These are phyloP conservation scores for Saccharomycopsis babjevae DNA, from an alignment of 805 yeast genomes.

Conservation along the genomic window DNA sequence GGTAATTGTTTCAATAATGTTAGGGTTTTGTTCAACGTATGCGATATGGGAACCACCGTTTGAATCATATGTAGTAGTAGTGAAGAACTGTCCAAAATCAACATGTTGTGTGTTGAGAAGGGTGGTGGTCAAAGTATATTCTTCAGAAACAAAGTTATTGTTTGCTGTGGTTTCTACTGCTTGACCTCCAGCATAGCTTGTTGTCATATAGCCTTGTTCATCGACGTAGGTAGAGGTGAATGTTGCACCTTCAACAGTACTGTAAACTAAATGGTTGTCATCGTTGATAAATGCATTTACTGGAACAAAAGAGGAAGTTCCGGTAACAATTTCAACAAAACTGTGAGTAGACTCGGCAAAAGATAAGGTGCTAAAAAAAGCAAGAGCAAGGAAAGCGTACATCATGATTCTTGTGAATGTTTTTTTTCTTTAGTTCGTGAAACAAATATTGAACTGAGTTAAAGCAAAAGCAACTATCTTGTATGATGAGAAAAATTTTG, in stretches of 20 bases:
- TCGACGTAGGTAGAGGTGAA: constrained; percentile 8
- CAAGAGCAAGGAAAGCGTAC: not conserved
- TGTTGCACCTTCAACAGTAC: constrained; percentile 11
- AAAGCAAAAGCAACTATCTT: too few species aligned
- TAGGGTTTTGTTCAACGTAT: constrained; percentile 8
- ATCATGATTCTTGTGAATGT: not conserved
- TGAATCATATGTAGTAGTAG: constrained; percentile 13
- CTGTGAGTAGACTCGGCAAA: constrained; percentile 1
- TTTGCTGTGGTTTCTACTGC: constrained; percentile 15
- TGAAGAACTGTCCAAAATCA: constrained; percentile 10
- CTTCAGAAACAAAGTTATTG: constrained; percentile 5
- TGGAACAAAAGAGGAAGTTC: constrained; percentile 13
- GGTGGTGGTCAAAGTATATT: constrained; percentile 13
- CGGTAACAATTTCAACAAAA: constrained; percentile 12
- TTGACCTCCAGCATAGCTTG: constrained; percentile 12
- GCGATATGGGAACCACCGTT: constrained; percentile 5
- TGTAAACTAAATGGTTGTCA: constrained; percentile 14
- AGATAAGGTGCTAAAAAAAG: constrained; percentile 1
- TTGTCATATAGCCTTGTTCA: constrained; percentile 11
- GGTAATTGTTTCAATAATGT: constrained; percentile 8
- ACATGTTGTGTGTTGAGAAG: constrained; percentile 5
- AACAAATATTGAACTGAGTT: not conserved
- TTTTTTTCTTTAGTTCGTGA: not conserved
- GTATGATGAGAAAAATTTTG: too few species aligned
- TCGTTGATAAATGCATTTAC: constrained; percentile 7